Conservation (phyloP, 371 early-diverging fungal genomes). For the Actinomortierella wolfii region DNA sequence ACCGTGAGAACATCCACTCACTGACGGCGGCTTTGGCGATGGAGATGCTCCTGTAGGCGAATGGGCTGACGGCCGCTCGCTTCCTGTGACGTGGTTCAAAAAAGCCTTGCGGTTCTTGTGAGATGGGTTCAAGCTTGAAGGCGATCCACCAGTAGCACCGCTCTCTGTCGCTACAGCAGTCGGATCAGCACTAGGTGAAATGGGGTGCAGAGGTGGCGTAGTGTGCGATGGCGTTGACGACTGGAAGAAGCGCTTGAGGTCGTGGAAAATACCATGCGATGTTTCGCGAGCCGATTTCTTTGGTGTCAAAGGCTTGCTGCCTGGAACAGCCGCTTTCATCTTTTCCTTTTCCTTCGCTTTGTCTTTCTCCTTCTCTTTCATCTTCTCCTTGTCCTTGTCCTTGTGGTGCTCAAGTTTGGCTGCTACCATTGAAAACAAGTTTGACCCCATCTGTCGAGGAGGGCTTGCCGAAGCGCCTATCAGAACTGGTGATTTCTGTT, state of each 20-base stretch:
- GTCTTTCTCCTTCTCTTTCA: too few species aligned
- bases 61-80: background rate
- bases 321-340: too few species aligned
- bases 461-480: too few species aligned
- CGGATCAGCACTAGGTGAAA: background rate
- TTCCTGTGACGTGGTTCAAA: conserved; percentile 2
- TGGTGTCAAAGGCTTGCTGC: background rate
- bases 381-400: too few species aligned
- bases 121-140: background rate
- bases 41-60: conserved; percentile 1
- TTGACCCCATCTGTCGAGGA: too few species aligned
- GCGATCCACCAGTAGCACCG: background rate
- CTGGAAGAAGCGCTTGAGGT: conserved; percentile 57
- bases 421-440: too few species aligned
- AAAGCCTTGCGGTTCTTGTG: conserved; percentile 17
- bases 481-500: too few species aligned
- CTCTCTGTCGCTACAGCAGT: background rate
- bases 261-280: conserved; percentile 51
- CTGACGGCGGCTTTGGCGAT: conserved; percentile 7
- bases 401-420: too few species aligned
- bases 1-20: conserved; percentile 12
- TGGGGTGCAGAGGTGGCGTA: conserved; percentile 14
- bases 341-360: too few species aligned
- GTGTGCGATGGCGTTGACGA: background rate
- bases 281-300: conserved; percentile 41